These are phyloP conservation scores for Elongisporangium anandrum DNA, from an alignment of 352 stramenopile species.

Conservation along the genomic window DNA sequence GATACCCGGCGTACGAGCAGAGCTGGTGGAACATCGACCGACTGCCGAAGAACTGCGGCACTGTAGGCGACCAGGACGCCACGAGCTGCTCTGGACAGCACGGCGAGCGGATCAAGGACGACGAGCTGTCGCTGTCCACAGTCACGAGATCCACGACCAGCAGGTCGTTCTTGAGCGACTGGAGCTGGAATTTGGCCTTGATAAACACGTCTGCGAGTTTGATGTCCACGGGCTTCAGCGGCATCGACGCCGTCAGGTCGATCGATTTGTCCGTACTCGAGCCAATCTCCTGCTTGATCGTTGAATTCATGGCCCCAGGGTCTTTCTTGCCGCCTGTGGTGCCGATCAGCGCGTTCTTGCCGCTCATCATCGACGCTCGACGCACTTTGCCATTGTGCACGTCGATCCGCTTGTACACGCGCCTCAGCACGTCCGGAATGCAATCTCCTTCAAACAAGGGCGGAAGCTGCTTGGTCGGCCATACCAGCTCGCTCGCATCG, in stretches of 20 bases:
- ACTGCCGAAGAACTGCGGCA: conserved; percentile 78
- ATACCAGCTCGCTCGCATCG: conserved; percentile 89
- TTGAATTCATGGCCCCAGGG: conserved; percentile 21
- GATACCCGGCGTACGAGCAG: conserved; percentile 67
- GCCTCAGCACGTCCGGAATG: conserved; percentile 68
- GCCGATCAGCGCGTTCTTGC: conserved; percentile 40
- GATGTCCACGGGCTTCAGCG: conserved; percentile 33
- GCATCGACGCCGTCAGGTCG: not conserved
- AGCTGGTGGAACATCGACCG: conserved; percentile 88
- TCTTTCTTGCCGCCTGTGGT: conserved; percentile 39
- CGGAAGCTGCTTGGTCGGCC: conserved; percentile 50
- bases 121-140: not conserved
- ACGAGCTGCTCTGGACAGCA: conserved; percentile 38
- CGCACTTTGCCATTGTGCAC: conserved; percentile 61
- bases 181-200: conserved; percentile 51
- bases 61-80: conserved; percentile 43
- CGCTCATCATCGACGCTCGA: conserved; percentile 26
- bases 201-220: conserved; percentile 70
- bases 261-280: not conserved
- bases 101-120: conserved; percentile 2
- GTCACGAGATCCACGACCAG: conserved; percentile 64
- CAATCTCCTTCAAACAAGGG: conserved; percentile 84
- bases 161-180: conserved; percentile 75
- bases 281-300: conserved; percentile 45
- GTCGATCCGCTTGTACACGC: conserved; percentile 60